These are phyloP conservation scores for Cordyceps cateniannulata DNA, from an alignment of 2,329 filamentous ascomycete genomes.

Conservation along the genomic window DNA sequence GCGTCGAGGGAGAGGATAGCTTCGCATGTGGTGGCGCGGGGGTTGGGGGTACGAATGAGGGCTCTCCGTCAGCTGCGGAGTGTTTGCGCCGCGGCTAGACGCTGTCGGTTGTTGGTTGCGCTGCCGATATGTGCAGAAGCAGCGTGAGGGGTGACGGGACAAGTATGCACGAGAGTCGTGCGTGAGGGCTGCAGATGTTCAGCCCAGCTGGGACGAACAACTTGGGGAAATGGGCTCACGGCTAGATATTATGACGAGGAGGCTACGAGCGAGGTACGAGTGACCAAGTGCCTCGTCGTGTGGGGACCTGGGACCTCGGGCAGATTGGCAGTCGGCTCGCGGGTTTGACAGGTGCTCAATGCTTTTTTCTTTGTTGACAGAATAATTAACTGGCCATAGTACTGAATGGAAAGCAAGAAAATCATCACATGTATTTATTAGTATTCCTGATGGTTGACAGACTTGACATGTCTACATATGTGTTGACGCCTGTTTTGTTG, in stretches of 20 bases:
- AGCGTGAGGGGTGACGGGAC: not conserved
- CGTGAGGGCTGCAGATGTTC: not conserved
- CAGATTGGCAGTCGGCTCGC: not conserved
- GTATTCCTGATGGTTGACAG: no score
- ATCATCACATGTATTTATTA: no score
- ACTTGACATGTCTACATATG: no score
- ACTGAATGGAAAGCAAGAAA: no score
- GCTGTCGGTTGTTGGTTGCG: not conserved
- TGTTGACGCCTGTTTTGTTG: no score
- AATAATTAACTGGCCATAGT: no score
- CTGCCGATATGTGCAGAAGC: not conserved
- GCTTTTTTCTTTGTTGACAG: not conserved
- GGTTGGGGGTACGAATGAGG: not conserved
- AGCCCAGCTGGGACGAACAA: not conserved
- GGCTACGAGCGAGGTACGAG: not conserved
- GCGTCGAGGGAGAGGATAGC: not conserved
- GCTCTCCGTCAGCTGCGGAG: not conserved
- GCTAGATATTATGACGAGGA: conserved; percentile 1
- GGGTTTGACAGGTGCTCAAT: not conserved
- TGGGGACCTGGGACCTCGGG: not conserved
- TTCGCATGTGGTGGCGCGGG: not conserved
- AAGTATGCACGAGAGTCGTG: not conserved
- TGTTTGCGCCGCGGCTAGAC: not conserved
- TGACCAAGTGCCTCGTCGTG: not conserved
- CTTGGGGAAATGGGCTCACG: not conserved